phyloP scores from a whole-genome alignment of 805 yeast species.

The Isabelozyma rhagii region DNA sequence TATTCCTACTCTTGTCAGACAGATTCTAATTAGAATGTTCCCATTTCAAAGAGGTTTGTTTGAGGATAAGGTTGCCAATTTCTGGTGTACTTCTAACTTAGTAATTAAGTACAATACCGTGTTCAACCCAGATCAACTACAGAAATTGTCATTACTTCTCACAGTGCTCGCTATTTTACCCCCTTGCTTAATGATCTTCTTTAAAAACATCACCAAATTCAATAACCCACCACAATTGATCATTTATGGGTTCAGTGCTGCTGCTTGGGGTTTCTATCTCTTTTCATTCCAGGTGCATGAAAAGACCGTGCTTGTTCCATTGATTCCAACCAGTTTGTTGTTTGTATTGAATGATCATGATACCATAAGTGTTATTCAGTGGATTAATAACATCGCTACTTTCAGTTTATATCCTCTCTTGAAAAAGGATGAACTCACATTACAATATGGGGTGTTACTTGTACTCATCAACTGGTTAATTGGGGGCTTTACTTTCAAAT shows the following conservation, averaged over 20 bases:
- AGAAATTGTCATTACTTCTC: conserved; percentile 50
- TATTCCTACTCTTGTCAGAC: conserved; percentile 38
- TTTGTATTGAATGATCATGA: conserved; percentile 52
- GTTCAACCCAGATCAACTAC: conserved; percentile 57
- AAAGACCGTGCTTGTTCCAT: conserved; percentile 83
- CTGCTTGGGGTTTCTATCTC: conserved; percentile 83
- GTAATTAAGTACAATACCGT: conserved; percentile 63
- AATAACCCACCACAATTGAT: conserved; percentile 11
- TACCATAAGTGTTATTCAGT: conserved; percentile 69
- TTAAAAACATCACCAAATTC: conserved; percentile 19
- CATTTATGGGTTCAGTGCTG: conserved; percentile 71
- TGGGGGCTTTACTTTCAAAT: conserved; percentile 17
- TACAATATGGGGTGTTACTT: conserved; percentile 68
- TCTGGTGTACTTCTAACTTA: conserved; percentile 93
- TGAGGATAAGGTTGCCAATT: conserved; percentile 96
- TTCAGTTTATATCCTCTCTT: conserved; percentile 89
- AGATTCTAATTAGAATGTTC: conserved; percentile 67
- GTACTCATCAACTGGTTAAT: conserved; percentile 46
- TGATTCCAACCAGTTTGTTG: conserved; percentile 78
- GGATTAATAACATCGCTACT: conserved; percentile 82
- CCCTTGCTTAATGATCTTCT: conserved; percentile 34
- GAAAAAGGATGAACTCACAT: conserved; percentile 64
- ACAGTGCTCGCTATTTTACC: conserved; percentile 44
- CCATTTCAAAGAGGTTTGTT: conserved; percentile 93
- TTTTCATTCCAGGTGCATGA: conserved; percentile 97